phyloP scores from a whole-genome alignment of 2,329 filamentous ascomycete genomes.

The Penicillium sp. region DNA sequence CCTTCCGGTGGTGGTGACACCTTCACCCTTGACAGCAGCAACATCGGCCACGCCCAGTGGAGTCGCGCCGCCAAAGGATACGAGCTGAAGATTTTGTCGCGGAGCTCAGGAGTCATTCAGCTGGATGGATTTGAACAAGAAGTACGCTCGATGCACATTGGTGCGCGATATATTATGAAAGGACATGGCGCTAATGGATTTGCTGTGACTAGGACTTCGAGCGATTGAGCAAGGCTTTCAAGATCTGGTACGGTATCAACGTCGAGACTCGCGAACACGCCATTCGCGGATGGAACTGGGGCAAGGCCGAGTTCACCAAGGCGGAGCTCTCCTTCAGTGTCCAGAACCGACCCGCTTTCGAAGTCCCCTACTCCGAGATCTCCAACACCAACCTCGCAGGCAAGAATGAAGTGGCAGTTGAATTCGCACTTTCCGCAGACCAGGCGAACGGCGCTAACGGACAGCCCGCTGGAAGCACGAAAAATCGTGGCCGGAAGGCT shows the following conservation, averaged over 20 bases:
- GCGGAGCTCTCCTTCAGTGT: constrained; percentile 96
- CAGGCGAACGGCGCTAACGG: constrained; percentile 74
- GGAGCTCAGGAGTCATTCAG: constrained; percentile 83
- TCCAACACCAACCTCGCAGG: constrained; percentile 97
- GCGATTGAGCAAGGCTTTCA: constrained; percentile 88
- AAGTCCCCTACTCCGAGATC: constrained; percentile 95
- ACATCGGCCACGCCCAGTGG: constrained; percentile 89
- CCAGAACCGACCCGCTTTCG: constrained; percentile 93
- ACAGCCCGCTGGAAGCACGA: constrained; percentile 69
- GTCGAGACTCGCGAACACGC: constrained; percentile 94
- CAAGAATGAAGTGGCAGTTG: constrained; percentile 95
- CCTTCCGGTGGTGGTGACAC: constrained; percentile 83
- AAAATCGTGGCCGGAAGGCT: constrained; percentile 81
- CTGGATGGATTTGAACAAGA: constrained; percentile 94
- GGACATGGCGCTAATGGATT: not conserved
- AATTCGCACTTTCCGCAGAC: constrained; percentile 79
- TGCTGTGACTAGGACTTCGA: constrained; percentile 72
- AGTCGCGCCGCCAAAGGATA: constrained; percentile 89
- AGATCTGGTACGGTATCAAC: constrained; percentile 95
- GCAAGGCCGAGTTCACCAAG: constrained; percentile 95
- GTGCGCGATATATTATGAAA: not conserved
- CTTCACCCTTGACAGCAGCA: constrained; percentile 86
- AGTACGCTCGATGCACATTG: constrained; percentile 43
- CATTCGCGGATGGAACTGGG: constrained; percentile 98
- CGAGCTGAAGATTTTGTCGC: constrained; percentile 87